These are phyloP conservation scores for Nicotiana noctiflora DNA, from an alignment of 257 asterid species.

Conservation along the genomic window DNA sequence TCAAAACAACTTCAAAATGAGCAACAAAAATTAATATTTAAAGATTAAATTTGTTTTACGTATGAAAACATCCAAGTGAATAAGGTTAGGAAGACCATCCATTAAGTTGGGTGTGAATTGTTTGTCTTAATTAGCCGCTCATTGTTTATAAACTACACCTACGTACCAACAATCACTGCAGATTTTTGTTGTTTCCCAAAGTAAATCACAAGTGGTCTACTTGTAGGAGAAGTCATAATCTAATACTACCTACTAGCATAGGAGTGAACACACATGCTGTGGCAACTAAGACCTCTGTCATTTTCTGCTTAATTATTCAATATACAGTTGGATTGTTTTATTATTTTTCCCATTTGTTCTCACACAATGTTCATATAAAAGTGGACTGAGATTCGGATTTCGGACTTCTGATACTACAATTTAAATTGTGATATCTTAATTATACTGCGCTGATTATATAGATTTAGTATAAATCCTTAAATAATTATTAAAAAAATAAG, in stretches of 20 bases:
- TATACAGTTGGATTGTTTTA: neutral
- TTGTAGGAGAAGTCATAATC: neutral
- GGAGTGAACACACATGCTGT: neutral
- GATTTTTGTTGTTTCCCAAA: neutral
- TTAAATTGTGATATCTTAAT: too few relatives aligned
- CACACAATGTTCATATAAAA: neutral
- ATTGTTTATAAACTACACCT: neutral
- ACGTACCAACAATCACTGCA: neutral
- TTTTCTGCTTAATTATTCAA: constrained; percentile 5
- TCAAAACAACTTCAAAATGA: neutral
- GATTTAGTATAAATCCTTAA: too few relatives aligned
- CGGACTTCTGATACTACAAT: too few relatives aligned
- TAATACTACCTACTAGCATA: neutral
- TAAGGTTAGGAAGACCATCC: neutral
- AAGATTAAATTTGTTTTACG: neutral
- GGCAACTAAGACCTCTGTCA: neutral
- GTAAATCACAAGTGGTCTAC: neutral
- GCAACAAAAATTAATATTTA: neutral
- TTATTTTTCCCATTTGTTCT: neutral
- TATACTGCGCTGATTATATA: too few relatives aligned
- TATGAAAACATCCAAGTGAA: neutral
- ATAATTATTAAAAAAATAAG: too few relatives aligned
- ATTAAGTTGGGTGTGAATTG: constrained; percentile 5
- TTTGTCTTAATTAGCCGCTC: neutral
- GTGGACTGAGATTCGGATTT: too few relatives aligned